Evolutionary conservation across 2,329 filamentous ascomycete species (phyloP), one percentile per base, ranked within the genome.

Genomic region (Scedosporium minutisporum): DNA sequence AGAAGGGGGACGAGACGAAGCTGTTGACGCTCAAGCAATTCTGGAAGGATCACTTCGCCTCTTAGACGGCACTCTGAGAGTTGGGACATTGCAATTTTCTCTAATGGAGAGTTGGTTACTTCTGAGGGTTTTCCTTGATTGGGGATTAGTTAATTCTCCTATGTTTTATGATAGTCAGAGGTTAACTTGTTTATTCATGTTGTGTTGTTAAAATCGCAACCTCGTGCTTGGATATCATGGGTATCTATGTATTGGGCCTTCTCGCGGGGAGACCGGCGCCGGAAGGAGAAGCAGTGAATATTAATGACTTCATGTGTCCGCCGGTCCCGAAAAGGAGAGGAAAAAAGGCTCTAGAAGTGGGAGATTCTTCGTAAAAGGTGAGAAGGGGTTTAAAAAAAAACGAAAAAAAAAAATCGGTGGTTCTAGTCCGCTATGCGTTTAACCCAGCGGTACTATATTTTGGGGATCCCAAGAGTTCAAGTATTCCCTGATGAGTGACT

Each of bases 11-110:
- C 7, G 63, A 68, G 18, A 62, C 63, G 3, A 64, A 68, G 53
- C 41, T 73, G 62, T 67, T 64, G 61, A 70, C 69, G 5, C 57
- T 69, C 6, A 68, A 67, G 61, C 41, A 57, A 14, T 74, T 71
- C 60, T 63, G 68, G 60, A 33, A 62, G 60, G 68, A 68, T 53
- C 65, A 69, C 44, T 68, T 71, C 59, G 42, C 65, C 46, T 46
- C 62, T 33, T 71, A 27, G 38, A 27, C 51, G 23, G 33, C 25
- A 33, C n/a, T 16, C 33, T 21, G 33, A 1, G 33, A 21, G 16
- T 23, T 25, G 10, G 33, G 21, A 9, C 18, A 7, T 33, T 57
- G 16, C 33, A 4, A 25, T 9, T 29, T 57, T 25, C 23, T 57
- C 18, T 16, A 14, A n/a, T 16, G 21, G 33, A n/a, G 7, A 33